A percentile compares a stretch with the other conserved stretches of the same genome.
phyloP scores from a whole-genome alignment of 768 basidiomycete species.

The Leccinum subgranulosum region DNA sequence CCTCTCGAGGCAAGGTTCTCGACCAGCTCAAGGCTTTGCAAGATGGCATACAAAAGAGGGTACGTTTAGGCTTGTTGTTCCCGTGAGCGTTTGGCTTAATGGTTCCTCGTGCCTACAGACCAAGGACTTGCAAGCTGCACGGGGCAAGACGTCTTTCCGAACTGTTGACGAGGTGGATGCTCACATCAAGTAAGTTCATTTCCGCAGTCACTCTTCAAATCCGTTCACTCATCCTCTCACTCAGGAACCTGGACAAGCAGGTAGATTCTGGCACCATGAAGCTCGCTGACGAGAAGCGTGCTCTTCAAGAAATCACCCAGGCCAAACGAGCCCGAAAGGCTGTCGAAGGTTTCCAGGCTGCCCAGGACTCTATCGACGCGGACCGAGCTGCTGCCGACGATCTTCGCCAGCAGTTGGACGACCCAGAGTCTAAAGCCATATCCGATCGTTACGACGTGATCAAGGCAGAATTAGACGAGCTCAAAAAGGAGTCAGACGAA shows the following conservation, averaged over 20 bases:
- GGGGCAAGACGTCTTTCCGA: conserved; percentile 76
- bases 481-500: conserved; percentile 86
- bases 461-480: conserved; percentile 77
- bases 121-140: conserved; percentile 82
- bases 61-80: conserved; percentile 22
- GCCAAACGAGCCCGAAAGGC: conserved; percentile 66
- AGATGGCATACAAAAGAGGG: conserved; percentile 82
- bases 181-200: conserved; percentile 68
- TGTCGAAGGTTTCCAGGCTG: conserved; percentile 78
- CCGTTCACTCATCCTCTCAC: conserved; percentile 4
- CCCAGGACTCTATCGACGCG: conserved; percentile 78
- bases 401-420: conserved; percentile 79
- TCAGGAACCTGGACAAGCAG: conserved; percentile 79
- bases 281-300: conserved; percentile 92
- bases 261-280: conserved; percentile 92
- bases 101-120: conserved; percentile 43
- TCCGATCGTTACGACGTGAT: conserved; percentile 80
- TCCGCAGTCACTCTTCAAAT: background rate
- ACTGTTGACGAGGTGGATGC: conserved; percentile 82
- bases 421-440: conserved; percentile 81
- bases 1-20: conserved; percentile 60
- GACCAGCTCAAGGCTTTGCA: conserved; percentile 80
- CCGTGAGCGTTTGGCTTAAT: background rate
- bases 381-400: conserved; percentile 75
- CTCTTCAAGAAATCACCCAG: conserved; percentile 82